Evolutionary conservation across 352 stramenopile genomes (phyloP), one percentile per base, ranked within the genome.

Genomic region (Discostella stelligera): DNA sequence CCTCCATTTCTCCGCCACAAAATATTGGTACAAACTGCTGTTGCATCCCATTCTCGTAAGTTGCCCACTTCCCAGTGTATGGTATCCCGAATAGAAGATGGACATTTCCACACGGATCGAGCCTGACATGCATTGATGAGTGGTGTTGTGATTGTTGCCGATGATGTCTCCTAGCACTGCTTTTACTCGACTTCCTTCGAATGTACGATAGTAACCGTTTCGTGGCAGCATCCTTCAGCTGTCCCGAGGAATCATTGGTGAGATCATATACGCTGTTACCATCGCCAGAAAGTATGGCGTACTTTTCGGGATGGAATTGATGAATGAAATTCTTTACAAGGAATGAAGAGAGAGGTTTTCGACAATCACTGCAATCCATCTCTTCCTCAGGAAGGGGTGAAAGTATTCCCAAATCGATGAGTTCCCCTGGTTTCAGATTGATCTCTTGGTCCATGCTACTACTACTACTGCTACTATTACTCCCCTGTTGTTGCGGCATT

Each of bases 291-390:
- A 68, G 16, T 59, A 72, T 41, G 14, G 44, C 73, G 59, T 66
- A 81, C 48, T 60, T 58, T 7, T 66, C 73, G 25, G 44, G 27
- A 13, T 63, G 61, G 20, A 83, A 59, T 27, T 72, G 65, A 48
- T 83, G 68, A 18, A 83, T 49, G 48, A 79, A 83, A 49, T 83
- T 79, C 63, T 83, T 83, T 25, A 77, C 49, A 14, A 75, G 39
- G 65, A 79, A 83, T 16, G 54, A 55, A 25, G 69, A 20, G 10
- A 83, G 39, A 23, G 60, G 20, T 48, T 71, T 71, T 39, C 54
- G 58, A 44, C 37, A 44, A 44, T 8, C 4, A 14, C 37, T 14
- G 1, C 11, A 8, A 44, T 44, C 37, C 37, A 44, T 13, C 7
- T 44, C 37, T 39, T 71, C 56, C 16, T 77, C 61, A 21, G 20